phyloP scores from a whole-genome alignment of 2,329 filamentous ascomycete species.

The Cladosporium sp. region DNA sequence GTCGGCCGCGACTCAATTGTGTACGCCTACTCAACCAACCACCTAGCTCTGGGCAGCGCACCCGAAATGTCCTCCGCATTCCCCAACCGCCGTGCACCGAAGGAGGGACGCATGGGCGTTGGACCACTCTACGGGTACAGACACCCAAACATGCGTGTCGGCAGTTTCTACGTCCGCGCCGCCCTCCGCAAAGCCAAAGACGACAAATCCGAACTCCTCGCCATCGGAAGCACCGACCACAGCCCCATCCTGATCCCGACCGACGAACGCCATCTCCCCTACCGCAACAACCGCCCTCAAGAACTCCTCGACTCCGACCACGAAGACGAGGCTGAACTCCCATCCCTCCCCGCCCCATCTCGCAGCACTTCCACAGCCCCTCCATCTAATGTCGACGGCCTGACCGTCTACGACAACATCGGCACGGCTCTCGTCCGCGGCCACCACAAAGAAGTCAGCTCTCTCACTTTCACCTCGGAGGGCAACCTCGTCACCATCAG shows the following conservation, averaged over 20 bases:
- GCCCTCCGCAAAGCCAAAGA: slow-evolving; percentile 64
- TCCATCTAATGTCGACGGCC: slow-evolving; percentile 16
- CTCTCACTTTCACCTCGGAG: slow-evolving; percentile 65
- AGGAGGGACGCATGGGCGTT: slow-evolving; percentile 59
- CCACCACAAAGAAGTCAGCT: slow-evolving; percentile 76
- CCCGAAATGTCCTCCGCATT: slow-evolving; percentile 58
- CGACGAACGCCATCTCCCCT: slow-evolving; percentile 64
- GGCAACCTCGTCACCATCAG: slow-evolving; percentile 63
- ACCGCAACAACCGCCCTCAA: slow-evolving; percentile 18
- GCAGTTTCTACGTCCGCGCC: slow-evolving; percentile 88
- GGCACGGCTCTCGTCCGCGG: slow-evolving; percentile 79
- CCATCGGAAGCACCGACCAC: slow-evolving; percentile 80
- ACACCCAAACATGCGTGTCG: slow-evolving; percentile 72
- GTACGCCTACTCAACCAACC: slow-evolving; percentile 87
- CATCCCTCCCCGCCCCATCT: slow-evolving; percentile 15
- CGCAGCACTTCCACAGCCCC: slow-evolving; percentile 13
- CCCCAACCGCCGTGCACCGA: slow-evolving; percentile 22
- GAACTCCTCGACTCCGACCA: slow-evolving; percentile 20
- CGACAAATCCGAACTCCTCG: slow-evolving; percentile 70
- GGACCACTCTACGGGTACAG: slow-evolving; percentile 89
- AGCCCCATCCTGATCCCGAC: slow-evolving; percentile 84
- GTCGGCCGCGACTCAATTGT: slow-evolving; percentile 92
- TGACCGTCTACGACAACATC: slow-evolving; percentile 62
- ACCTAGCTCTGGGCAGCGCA: slow-evolving; percentile 77
- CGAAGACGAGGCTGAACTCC: slow-evolving; percentile 21